These are phyloP conservation scores for Geosmithia putterillii DNA, from an alignment of 2,329 filamentous ascomycete species.

Conservation along the genomic window DNA sequence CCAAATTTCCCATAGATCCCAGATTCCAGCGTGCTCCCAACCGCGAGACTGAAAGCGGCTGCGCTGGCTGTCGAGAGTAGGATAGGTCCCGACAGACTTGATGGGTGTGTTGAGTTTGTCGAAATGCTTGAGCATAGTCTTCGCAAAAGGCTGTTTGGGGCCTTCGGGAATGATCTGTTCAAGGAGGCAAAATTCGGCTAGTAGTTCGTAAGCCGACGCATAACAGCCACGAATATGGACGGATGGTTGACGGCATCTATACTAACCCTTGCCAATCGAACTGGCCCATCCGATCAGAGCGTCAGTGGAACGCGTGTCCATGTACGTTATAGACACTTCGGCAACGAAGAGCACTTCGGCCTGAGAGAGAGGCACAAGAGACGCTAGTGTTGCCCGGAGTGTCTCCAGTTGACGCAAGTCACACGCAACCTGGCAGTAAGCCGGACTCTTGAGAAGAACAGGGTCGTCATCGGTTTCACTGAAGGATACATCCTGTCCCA, in stretches of 20 bases:
- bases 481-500: slow-evolving; percentile 14
- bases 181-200: slow-evolving; percentile 71
- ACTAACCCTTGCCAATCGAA: slow-evolving; percentile 51
- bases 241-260: slow-evolving; percentile 1
- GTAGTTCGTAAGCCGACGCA: slow-evolving; percentile 9
- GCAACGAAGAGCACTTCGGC: slow-evolving; percentile 67
- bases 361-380: slow-evolving; percentile 42
- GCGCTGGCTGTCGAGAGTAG: slow-evolving; percentile 51
- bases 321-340: slow-evolving; percentile 86
- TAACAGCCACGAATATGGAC: too few species aligned
- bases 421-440: slow-evolving; percentile 71
- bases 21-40: slow-evolving; percentile 50
- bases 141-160: slow-evolving; percentile 67
- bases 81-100: slow-evolving; percentile 62
- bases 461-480: slow-evolving; percentile 27
- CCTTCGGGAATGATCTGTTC: slow-evolving; percentile 81
- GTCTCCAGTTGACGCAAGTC: slow-evolving; percentile 58
- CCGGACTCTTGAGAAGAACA: slow-evolving; percentile 50
- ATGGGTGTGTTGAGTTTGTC: slow-evolving; percentile 67
- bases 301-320: slow-evolving; percentile 64
- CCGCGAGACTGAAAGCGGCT: slow-evolving; percentile 56
- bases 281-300: slow-evolving; percentile 68
- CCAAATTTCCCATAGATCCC: slow-evolving; percentile 78
- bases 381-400: slow-evolving; percentile 46
- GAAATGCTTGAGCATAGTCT: slow-evolving; percentile 77